A percentile compares a stretch with the other conserved stretches of the same genome.
These are phyloP conservation scores for Macaranga tanarius DNA, from an alignment of 441 rosid genomes.

Conservation along the genomic window DNA sequence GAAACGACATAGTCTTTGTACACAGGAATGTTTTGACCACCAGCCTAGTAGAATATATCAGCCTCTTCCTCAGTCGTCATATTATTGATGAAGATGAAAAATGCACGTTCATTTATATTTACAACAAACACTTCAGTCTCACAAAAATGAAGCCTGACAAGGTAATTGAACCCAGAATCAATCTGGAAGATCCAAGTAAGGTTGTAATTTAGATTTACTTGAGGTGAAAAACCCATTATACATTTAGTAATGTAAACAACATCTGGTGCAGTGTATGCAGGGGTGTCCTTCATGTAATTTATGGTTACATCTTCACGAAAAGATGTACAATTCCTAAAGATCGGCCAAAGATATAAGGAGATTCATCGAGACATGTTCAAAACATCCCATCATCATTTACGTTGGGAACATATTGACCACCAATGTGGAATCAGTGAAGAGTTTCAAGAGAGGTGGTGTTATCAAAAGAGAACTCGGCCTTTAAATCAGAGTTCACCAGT, in stretches of 20 bases:
- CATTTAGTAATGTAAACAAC: slow-evolving; percentile 37
- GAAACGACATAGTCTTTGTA: slow-evolving; percentile 29
- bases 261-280: slow-evolving; percentile 37
- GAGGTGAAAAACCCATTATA: slow-evolving; percentile 22
- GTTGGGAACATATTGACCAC: neutral
- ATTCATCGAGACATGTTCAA: slow-evolving; percentile 40
- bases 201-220: slow-evolving; percentile 4
- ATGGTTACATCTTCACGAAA: neutral
- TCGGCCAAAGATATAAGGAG: neutral
- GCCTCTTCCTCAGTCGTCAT: neutral
- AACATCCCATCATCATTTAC: slow-evolving; percentile 37
- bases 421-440: slow-evolving; percentile 41
- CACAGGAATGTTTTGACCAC: slow-evolving; percentile 30
- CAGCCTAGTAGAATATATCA: slow-evolving; percentile 26
- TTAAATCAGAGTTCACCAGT: neutral
- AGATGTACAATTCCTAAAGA: neutral
- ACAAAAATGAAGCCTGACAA: no score
- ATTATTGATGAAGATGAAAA: slow-evolving; percentile 31
- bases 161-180: slow-evolving; percentile 36
- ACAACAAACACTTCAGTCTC: slow-evolving; percentile 22
- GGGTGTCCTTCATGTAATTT: neutral
- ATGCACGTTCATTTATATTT: neutral
- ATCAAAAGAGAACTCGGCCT: neutral
- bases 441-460: slow-evolving; percentile 36
- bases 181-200: slow-evolving; percentile 44